Percentiles rank a stretch among this genome's conserved stretches.
phyloP scores from a whole-genome alignment of 2,329 filamentous ascomycete genomes.

The Zasmidium angulare region DNA sequence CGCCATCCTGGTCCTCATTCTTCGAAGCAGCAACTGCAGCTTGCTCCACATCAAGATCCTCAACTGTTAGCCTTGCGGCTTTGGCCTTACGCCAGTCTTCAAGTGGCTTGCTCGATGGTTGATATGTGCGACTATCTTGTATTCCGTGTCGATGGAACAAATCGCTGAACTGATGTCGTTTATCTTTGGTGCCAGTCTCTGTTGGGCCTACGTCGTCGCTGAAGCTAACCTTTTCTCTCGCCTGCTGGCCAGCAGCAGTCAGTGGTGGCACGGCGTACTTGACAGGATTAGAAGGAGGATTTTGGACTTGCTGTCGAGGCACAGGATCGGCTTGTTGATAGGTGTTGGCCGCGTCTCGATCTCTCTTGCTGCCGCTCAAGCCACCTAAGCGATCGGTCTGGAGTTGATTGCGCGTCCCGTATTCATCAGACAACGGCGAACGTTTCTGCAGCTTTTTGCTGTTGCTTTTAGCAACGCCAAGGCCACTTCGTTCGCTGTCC shows the following conservation, averaged over 20 bases:
- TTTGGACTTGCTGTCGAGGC: slow-evolving; percentile 27
- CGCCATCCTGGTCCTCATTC: slow-evolving; percentile 28
- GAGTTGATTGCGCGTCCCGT: slow-evolving; percentile 34
- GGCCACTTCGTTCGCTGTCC: slow-evolving; percentile 5
- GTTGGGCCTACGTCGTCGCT: slow-evolving; percentile 24
- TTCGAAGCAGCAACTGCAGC: slow-evolving; percentile 7
- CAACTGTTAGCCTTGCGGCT: slow-evolving; percentile 39
- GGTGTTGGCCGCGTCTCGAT: slow-evolving; percentile 33
- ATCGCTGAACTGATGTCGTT: slow-evolving; percentile 37
- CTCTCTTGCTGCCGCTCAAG: slow-evolving; percentile 27
- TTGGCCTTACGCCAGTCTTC: slow-evolving; percentile 53
- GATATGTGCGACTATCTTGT: slow-evolving; percentile 52
- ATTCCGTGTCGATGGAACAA: slow-evolving; percentile 44
- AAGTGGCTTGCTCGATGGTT: slow-evolving; percentile 57
- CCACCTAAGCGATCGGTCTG: slow-evolving; percentile 39
- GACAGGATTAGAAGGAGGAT: slow-evolving; percentile 20
- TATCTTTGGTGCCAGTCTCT: slow-evolving; percentile 14
- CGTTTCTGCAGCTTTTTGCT: slow-evolving; percentile 36
- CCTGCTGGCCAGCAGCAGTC: slow-evolving; percentile 36
- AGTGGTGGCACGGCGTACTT: slow-evolving; percentile 39
- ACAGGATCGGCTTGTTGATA: slow-evolving; percentile 39
- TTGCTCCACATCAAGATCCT: slow-evolving; percentile 45
- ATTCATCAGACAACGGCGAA: slow-evolving; percentile 12
- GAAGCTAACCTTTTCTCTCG: slow-evolving; percentile 44
- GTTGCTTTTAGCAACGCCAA: slow-evolving; percentile 33